Base-by-base conservation (phyloP, 2,329 filamentous ascomycete species). In the Lasiodiplodia sp. region DNA sequence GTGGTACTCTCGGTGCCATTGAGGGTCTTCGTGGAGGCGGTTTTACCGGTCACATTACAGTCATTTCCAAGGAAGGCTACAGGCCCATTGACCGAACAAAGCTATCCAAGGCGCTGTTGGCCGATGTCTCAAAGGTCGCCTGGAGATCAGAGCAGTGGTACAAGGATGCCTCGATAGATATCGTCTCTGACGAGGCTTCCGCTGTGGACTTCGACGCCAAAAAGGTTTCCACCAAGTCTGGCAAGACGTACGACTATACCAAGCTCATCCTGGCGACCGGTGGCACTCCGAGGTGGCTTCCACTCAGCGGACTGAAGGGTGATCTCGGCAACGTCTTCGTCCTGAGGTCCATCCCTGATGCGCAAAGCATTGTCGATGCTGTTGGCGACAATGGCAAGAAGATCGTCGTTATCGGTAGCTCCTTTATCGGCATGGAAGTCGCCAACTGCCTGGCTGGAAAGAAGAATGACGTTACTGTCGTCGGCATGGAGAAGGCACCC, bases 401-500 rank as follows among this genome's bases (percentile, higher is more conserved):
- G 80, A 89, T 99, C 72, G 93, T 97, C 57, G 86, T 99, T 16
- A 86, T 99, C 66, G 96, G 96, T 51, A 95, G 92, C 69, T 97
- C 93, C 0, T 99, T 99, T 80, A 99, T 99, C 76, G 96, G 96
- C 51, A 96, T 99, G 92, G 96, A 99, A 80, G 88, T 96, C n/a
- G 95, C 92, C 70, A 96, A 94, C 71, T 91, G 84, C 66, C 83
- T 96, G 0, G 90, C 91, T 0, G 82, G 87, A 55, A 91, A 91
- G 74, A 91, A 91, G 74, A 97, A 99, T 78, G 83, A 90, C 10
- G 94, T 99, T 18, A 91, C 91, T 8, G 89, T 98, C 51, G 85
- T 99, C 25, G 96, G 96, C 47, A 95, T 94, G 91, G 94, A 97
- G 77, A 88, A 88, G 69, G 89, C 89, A 14, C 95, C 96, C 0